Evolutionary conservation across 192 early-diverging fungal genomes (phyloP).

Genomic region (Podila verticillata): DNA sequence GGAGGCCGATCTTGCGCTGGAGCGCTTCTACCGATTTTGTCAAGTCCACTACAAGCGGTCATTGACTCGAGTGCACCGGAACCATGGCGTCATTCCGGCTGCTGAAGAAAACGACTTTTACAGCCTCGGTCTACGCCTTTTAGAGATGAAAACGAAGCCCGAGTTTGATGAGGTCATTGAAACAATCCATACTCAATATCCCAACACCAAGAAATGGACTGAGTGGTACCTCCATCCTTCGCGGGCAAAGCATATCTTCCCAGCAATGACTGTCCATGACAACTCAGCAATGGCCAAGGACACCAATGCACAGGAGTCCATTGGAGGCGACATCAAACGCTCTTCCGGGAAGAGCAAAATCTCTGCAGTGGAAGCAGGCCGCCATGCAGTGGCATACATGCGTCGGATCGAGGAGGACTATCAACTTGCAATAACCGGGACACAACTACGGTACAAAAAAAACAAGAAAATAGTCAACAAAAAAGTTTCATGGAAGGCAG

Average conservation of each 20-base stretch:
- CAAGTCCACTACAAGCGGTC: constrained; percentile 21
- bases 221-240: constrained; percentile 1
- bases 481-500: too few species aligned
- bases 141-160: too few species aligned
- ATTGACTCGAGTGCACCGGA: not conserved
- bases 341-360: not conserved
- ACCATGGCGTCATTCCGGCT: not conserved
- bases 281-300: not conserved
- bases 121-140: not conserved
- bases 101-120: not conserved
- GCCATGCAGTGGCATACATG: not conserved
- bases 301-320: constrained; percentile 6
- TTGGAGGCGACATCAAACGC: constrained; percentile 1
- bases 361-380: not conserved
- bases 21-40: constrained; percentile 14
- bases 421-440: not conserved
- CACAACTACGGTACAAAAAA: not conserved
- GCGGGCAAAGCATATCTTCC: constrained; percentile 1
- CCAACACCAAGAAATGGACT: not conserved
- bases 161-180: not conserved
- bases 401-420: not conserved
- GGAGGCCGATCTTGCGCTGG: not conserved
- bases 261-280: not conserved
- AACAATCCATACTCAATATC: not conserved
- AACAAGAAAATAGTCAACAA: not conserved